These are phyloP conservation scores for Biancaea sappan DNA, from an alignment of 306 rosid species.

Conservation along the genomic window DNA sequence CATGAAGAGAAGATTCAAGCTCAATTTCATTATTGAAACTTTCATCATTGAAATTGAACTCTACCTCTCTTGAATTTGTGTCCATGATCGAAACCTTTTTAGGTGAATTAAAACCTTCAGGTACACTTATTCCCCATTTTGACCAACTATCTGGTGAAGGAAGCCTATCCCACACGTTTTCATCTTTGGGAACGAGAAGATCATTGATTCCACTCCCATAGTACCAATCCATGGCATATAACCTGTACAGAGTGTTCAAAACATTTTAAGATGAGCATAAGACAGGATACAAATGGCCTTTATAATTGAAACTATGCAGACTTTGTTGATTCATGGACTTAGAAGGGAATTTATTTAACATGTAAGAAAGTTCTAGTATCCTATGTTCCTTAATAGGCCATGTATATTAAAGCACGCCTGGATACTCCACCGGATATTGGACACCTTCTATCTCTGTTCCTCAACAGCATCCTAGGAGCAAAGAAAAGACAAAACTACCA, in stretches of 20 bases:
- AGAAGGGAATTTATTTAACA: slow-evolving; percentile 15
- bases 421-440: background rate
- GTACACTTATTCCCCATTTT: slow-evolving; percentile 59
- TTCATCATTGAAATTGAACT: slow-evolving; percentile 38
- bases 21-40: slow-evolving; percentile 47
- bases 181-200: slow-evolving; percentile 51
- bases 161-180: slow-evolving; percentile 51
- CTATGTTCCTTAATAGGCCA: background rate
- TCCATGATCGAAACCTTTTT: slow-evolving; percentile 38
- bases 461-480: background rate
- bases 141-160: slow-evolving; percentile 73
- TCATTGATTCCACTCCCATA: slow-evolving; percentile 51
- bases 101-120: slow-evolving; percentile 44
- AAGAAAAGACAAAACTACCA: background rate
- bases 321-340: background rate
- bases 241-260: slow-evolving; percentile 39
- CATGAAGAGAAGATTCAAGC: slow-evolving; percentile 48
- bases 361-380: background rate
- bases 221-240: slow-evolving; percentile 65
- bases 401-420: background rate
- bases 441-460: background rate
- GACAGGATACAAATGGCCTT: background rate
- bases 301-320: slow-evolving; percentile 17
- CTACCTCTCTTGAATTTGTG: slow-evolving; percentile 37
- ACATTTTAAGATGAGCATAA: slow-evolving; percentile 20